Percentiles rank a stretch among this genome's conserved stretches.
These are phyloP conservation scores for Penicillium sp. DNA, from an alignment of 2,329 filamentous ascomycete species.

Conservation along the genomic window DNA sequence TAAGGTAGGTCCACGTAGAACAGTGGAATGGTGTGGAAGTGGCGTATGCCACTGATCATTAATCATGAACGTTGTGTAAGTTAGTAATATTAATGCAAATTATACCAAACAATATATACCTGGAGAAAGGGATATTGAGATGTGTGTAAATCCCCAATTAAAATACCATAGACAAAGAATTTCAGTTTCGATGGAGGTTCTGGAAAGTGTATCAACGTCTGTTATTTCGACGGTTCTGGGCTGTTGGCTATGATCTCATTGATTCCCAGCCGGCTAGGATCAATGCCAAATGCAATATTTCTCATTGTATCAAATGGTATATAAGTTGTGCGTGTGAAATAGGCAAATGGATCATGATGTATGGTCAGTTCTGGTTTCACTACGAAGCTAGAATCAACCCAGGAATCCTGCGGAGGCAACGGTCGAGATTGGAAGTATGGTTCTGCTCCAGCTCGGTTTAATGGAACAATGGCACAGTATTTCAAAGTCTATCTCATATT, in stretches of 20 bases:
- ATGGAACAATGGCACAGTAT: conserved; percentile 15
- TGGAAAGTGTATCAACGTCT: not conserved
- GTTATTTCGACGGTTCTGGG: not conserved
- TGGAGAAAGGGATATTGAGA: not conserved
- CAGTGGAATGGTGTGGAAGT: conserved; percentile 1
- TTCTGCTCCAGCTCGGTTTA: conserved; percentile 11
- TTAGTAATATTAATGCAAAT: not conserved
- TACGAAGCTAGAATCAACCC: conserved; percentile 11
- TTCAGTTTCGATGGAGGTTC: not conserved
- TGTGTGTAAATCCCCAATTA: not conserved
- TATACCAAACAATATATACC: not conserved
- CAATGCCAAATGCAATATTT: conserved; percentile 8
- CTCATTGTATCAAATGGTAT: conserved; percentile 12
- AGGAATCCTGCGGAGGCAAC: conserved; percentile 11
- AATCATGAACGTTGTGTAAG: not conserved
- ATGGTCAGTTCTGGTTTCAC: conserved; percentile 8
- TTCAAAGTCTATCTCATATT: conserved; percentile 10
- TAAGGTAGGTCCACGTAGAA: conserved; percentile 1
- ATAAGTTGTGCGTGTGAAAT: conserved; percentile 14
- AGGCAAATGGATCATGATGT: conserved; percentile 4
- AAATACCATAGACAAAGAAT: not conserved
- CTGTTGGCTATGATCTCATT: not conserved
- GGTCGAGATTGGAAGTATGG: conserved; percentile 9
- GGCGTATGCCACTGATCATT: not conserved
- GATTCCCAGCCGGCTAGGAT: conserved; percentile 1